Percentiles rank a stretch among this genome's conserved stretches.
phyloP scores from a whole-genome alignment of 2,329 filamentous ascomycete species.

The Diaporthe sp. region DNA sequence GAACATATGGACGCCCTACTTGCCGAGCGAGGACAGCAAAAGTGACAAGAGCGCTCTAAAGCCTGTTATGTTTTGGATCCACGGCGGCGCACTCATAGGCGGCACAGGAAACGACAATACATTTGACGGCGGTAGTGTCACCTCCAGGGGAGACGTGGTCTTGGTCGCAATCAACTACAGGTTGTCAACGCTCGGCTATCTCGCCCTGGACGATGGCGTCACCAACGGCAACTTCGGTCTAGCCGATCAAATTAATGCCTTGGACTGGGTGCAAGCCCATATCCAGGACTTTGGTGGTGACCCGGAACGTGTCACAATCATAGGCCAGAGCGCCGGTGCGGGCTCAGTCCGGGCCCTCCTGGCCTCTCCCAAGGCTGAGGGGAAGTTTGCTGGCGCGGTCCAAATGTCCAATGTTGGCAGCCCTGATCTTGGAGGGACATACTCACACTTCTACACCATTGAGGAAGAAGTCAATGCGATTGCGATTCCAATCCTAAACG shows the following conservation, averaged over 20 bases:
- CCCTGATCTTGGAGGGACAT: conserved; percentile 68
- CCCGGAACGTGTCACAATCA: conserved; percentile 68
- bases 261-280: conserved; percentile 65
- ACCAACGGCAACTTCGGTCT: conserved; percentile 65
- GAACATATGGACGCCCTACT: conserved; percentile 60
- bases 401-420: conserved; percentile 58
- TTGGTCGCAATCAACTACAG: conserved; percentile 74
- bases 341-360: conserved; percentile 65
- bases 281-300: conserved; percentile 70
- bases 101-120: conserved; percentile 57
- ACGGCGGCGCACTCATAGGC: conserved; percentile 69
- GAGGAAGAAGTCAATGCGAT: conserved; percentile 62
- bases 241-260: conserved; percentile 62
- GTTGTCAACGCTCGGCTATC: conserved; percentile 69
- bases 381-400: conserved; percentile 64
- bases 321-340: conserved; percentile 69
- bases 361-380: conserved; percentile 61
- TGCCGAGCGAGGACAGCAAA: conserved; percentile 49
- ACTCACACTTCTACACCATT: conserved; percentile 71
- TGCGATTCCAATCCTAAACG: conserved; percentile 65
- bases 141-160: conserved; percentile 71
- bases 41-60: conserved; percentile 46
- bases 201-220: conserved; percentile 63
- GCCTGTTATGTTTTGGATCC: conserved; percentile 55
- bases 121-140: conserved; percentile 68